Percentiles rank a stretch among this genome's conserved stretches.
These are phyloP conservation scores for Friedmanniomyces simplex DNA, from an alignment of 495 filamentous ascomycete species.

Conservation along the genomic window DNA sequence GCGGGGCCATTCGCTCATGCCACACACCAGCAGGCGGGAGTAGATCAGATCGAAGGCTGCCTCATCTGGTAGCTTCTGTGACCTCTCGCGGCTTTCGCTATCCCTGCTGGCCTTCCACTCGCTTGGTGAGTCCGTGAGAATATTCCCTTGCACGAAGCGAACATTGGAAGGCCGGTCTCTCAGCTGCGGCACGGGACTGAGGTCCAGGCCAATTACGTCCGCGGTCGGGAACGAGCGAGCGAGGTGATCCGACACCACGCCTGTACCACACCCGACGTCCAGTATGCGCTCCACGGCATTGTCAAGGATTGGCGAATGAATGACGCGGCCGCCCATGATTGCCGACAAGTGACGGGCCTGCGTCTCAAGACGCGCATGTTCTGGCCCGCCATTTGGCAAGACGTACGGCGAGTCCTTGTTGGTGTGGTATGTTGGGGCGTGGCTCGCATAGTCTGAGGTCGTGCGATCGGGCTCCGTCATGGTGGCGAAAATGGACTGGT, in stretches of 20 bases:
- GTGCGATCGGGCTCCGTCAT: neutral
- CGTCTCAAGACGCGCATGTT: neutral
- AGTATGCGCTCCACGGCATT: neutral
- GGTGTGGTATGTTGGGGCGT: neutral
- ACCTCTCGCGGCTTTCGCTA: neutral
- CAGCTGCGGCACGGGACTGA: neutral
- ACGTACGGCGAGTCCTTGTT: neutral
- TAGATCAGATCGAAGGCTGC: constrained; percentile 1
- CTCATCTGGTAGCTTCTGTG: neutral
- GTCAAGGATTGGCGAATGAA: neutral
- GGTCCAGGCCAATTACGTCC: constrained; percentile 9
- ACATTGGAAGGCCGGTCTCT: constrained; percentile 3
- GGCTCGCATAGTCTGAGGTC: neutral
- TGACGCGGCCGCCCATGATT: neutral
- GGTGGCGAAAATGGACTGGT: no score
- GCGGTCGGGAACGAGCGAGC: constrained; percentile 2
- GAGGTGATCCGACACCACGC: neutral
- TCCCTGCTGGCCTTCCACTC: neutral
- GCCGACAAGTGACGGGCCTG: neutral
- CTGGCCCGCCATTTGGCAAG: neutral
- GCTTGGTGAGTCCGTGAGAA: neutral
- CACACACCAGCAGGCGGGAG: constrained; percentile 4
- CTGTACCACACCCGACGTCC: constrained; percentile 17
- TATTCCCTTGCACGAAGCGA: constrained; percentile 10
- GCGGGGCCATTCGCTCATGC: neutral